Base-by-base conservation (phyloP, 177 flowering plant genomes). In the Telopea speciosissima region DNA sequence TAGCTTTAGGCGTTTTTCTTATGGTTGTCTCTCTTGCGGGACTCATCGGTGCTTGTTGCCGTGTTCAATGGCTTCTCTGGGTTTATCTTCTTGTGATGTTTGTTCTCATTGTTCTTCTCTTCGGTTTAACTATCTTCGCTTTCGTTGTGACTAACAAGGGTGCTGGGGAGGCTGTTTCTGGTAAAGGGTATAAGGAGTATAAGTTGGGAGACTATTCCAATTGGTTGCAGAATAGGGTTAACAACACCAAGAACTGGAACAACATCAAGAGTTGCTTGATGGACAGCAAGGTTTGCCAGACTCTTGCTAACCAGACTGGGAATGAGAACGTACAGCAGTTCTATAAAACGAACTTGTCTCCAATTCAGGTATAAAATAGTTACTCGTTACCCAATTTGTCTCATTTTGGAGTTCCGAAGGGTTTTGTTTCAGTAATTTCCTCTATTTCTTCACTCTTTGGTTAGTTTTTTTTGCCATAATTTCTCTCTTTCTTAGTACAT, bases 1-100 rank as follows among this genome's bases (percentile, higher is more conserved):
- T 89, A 52, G 80, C 73, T 8, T 22, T 88, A 40, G 96, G 96
- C n/a, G 85, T 79, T 5, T 86, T 89, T 70, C 83, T 90, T 26
- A 44, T 90, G 78, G 9, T 85, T 2, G 88, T 89, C 28, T 87
- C 96, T 0, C 58, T 90, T 14, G 88, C 89, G 0, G 96, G 96
- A 0, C 56, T 89, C n/a, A 68, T 90, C 71, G 96, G 93, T 24
- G 79, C 93, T 0, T 90, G 91, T 67, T 87, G 88, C 72, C 61
- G 84, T 0, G 85, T 86, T 0, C 69, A 89, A 0, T 90, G 90
- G 88, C 81, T 90, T 0, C 82, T 90, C 31, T 89, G 91, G 93
- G 23, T 83, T n/a, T 90, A 89, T 77, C 86, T 90, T 10, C 25
- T 89, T 3, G 86, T 90, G 49, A 89, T 90, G 93, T 90, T 90